Base-by-base conservation (phyloP, 768 basidiomycete genomes). In the Panaeolus papilionaceus region DNA sequence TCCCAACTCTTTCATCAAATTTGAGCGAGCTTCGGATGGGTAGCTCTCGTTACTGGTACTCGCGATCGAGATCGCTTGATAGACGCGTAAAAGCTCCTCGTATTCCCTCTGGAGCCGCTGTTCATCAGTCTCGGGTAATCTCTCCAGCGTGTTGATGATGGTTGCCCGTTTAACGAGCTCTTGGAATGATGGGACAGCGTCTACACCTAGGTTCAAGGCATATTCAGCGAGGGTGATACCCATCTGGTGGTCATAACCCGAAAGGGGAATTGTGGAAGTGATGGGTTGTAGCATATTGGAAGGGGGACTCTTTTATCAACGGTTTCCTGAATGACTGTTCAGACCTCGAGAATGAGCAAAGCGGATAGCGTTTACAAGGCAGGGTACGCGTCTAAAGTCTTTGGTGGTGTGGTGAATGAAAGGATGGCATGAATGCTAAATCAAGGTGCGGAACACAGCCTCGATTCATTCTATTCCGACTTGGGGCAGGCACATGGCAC, bases 11-110 rank as follows among this genome's bases (percentile, higher is more conserved):
- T 33, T 58, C 26, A 33, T 33, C 1, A 58, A 33, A 18, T 28
- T 58, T n/a, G 54, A 33, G 26, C 54, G 54, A 37, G 54, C 26
- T 16, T 58, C 54, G 37, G 28, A 58, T 58, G 54, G 54, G 33
- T 58, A 28, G 7, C 26, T n/a, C 12, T 58, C 33, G 14, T 37
- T 58, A 23, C 26, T 58, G 11, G 54, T 33, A 14, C 26, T 58
- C 4, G 54, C 54, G 14, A 58, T 58, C 12, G 54, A 58, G 14
- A 58, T 58, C 28, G 54, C 33, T 37, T 58, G 54, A 7, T 58
- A 58, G 54, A 37, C 33, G 20, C 26, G 54, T 33, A 58, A 23
- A 28, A 58, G 54, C 20, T 58, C 26, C 2, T 33, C 28, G 54
- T 58, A 58, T 33, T 58, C 54, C 6, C 26, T 7, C 6, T 16